phyloP scores from a whole-genome alignment of 371 early-diverging fungal genomes.

The Mortierella sp. region DNA sequence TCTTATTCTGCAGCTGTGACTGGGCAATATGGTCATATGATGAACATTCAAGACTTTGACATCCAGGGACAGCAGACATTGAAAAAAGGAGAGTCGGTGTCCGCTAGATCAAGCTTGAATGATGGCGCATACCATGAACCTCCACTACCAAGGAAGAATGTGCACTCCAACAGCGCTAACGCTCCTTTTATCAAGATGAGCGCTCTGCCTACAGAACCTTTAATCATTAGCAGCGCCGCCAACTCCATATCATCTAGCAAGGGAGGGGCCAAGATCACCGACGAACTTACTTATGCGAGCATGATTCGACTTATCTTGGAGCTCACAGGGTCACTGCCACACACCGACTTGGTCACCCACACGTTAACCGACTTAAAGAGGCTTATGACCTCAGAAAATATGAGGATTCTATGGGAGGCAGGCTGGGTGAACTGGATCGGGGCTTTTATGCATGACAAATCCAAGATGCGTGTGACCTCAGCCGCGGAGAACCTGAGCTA shows the following conservation, averaged over 20 bases:
- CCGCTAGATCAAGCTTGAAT: not conserved
- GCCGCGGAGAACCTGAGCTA: conserved; percentile 50
- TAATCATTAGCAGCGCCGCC: conserved; percentile 16
- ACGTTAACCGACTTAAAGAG: conserved; percentile 58
- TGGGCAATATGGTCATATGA: not conserved
- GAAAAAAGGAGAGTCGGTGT: not conserved
- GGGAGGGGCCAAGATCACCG: conserved; percentile 53
- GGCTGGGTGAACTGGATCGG: conserved; percentile 59
- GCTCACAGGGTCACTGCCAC: conserved; percentile 43
- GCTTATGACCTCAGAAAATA: conserved; percentile 58
- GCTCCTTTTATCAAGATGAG: conserved; percentile 40
- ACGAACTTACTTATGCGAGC: conserved; percentile 57
- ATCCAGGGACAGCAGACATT: conserved; percentile 3
- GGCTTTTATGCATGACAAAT: conserved; percentile 48
- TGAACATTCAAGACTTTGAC: conserved; percentile 2
- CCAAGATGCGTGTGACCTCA: conserved; percentile 47
- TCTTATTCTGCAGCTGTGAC: not conserved
- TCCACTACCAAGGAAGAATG: conserved; percentile 23
- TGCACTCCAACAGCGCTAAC: conserved; percentile 19
- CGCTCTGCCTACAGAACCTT: conserved; percentile 25
- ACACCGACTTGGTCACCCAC: conserved; percentile 58
- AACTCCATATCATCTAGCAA: conserved; percentile 6
- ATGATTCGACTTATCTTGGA: conserved; percentile 56
- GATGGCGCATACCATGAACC: not conserved
- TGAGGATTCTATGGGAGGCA: conserved; percentile 59